Conservation (phyloP, 129 eudicot species). For the Artemisia tridentata region DNA sequence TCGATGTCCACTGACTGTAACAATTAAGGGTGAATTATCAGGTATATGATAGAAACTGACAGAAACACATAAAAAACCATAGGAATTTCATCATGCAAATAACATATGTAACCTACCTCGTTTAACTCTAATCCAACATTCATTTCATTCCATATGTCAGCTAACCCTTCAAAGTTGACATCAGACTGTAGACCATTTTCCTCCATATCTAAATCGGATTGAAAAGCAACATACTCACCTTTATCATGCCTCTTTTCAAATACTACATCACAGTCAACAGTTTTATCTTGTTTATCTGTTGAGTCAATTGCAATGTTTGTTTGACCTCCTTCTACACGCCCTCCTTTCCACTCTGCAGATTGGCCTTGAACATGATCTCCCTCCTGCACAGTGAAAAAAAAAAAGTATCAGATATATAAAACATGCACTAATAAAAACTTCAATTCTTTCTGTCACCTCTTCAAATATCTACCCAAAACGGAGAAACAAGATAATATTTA, state of each 20-base stretch:
- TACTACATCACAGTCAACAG: conserved; percentile 37
- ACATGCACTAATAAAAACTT: no score
- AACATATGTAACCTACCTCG: not conserved
- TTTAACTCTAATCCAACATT: conserved; percentile 44
- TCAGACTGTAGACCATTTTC: conserved; percentile 35
- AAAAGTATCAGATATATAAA: no score
- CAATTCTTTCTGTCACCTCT: no score
- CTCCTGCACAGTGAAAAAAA: no score
- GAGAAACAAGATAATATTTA: no score
- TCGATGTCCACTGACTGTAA: no score
- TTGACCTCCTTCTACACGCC: conserved; percentile 21
- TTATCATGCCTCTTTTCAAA: conserved; percentile 35
- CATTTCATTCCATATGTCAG: conserved; percentile 69
- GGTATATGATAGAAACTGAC: no score
- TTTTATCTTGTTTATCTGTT: conserved; percentile 35
- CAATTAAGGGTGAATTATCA: no score
- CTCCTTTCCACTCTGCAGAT: not conserved
- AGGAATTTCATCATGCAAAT: conserved; percentile 13
- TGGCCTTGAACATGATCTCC: no score
- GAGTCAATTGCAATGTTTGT: conserved; percentile 32
- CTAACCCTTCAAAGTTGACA: conserved; percentile 54
- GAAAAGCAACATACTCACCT: conserved; percentile 39
- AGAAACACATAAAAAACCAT: no score
- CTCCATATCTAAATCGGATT: conserved; percentile 40
- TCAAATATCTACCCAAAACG: no score